Conservation (phyloP, 208 protist species). For the Trypanosoma mega region DNA sequence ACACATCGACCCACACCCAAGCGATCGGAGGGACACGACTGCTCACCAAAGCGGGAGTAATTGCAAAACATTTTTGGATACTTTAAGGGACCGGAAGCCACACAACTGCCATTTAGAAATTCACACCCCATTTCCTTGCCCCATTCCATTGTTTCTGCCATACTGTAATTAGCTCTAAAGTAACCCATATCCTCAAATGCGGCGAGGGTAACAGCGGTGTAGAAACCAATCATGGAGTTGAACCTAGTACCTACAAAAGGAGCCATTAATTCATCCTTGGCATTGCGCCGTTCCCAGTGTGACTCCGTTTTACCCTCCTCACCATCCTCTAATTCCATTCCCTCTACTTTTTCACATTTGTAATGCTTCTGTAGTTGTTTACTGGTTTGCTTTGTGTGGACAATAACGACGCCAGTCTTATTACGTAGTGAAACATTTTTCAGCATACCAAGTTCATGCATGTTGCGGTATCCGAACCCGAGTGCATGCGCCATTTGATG, state of each 20-base stretch:
- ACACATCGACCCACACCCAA: no score
- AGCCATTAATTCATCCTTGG: slow-evolving; percentile 24
- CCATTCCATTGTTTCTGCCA: slow-evolving; percentile 8
- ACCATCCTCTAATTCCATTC: slow-evolving; percentile 35
- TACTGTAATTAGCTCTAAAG: slow-evolving; percentile 11
- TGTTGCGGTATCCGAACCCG: slow-evolving; percentile 12
- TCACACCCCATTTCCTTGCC: slow-evolving; percentile 10
- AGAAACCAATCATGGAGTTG: background rate
- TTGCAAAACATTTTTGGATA: no score
- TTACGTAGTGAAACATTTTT: no score
- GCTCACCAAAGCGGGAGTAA: no score
- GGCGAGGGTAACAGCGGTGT: slow-evolving; percentile 16
- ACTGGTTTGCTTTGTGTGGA: slow-evolving; percentile 12
- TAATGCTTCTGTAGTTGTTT: slow-evolving; percentile 6
- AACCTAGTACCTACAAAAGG: no score
- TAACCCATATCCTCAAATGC: slow-evolving; percentile 22
- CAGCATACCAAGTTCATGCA: slow-evolving; percentile 15
- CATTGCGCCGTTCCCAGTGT: slow-evolving; percentile 32
- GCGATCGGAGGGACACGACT: no score
- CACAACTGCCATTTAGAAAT: slow-evolving; percentile 10
- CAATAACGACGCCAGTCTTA: background rate
- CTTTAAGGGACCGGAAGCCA: no score
- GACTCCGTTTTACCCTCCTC: slow-evolving; percentile 7
- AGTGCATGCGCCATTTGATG: slow-evolving; percentile 18
- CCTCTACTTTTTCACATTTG: slow-evolving; percentile 5